Evolutionary conservation across 768 basidiomycete species (phyloP).

Genomic region (Pulveroboletus sp.): DNA sequence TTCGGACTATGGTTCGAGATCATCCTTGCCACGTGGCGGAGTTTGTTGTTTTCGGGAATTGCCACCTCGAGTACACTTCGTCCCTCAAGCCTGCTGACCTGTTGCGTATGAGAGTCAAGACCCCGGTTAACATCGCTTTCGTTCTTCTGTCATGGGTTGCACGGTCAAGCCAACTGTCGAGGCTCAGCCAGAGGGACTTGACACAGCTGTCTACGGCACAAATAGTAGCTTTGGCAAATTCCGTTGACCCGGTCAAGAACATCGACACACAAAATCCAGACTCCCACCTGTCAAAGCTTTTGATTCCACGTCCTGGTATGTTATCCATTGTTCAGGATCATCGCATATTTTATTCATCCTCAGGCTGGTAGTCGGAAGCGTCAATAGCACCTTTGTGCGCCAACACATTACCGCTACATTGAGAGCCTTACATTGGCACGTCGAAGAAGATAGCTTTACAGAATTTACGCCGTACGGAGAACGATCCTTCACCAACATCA

Average conservation of each 20-base stretch:
- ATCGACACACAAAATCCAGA: conserved; percentile 59
- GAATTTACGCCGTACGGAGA: conserved; percentile 76
- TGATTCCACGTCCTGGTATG: conserved; percentile 81
- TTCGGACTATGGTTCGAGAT: too few relatives aligned
- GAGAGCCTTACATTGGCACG: conserved; percentile 73
- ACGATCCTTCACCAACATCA: conserved; percentile 81
- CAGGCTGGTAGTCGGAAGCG: conserved; percentile 51
- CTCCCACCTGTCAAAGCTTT: conserved; percentile 75
- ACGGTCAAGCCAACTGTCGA: conserved; percentile 27
- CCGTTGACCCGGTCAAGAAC: conserved; percentile 62
- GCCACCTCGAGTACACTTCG: background rate
- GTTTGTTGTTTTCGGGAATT: background rate
- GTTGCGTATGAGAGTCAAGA: conserved; percentile 14
- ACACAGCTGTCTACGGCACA: conserved; percentile 44
- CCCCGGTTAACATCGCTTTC: conserved; percentile 6
- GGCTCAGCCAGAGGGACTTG: conserved; percentile 36
- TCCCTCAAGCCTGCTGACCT: background rate
- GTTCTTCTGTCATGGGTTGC: conserved; percentile 19
- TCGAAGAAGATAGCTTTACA: conserved; percentile 81
- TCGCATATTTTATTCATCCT: conserved; percentile 1
- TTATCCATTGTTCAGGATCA: conserved; percentile 13
- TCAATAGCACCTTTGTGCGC: conserved; percentile 76
- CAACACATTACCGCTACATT: conserved; percentile 75
- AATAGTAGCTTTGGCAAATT: conserved; percentile 45
- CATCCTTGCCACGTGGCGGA: background rate